Percentiles rank a stretch among this genome's conserved stretches.
Conservation (phyloP, 2,329 filamentous ascomycete species). For the Aspergillus spinulosporus region DNA sequence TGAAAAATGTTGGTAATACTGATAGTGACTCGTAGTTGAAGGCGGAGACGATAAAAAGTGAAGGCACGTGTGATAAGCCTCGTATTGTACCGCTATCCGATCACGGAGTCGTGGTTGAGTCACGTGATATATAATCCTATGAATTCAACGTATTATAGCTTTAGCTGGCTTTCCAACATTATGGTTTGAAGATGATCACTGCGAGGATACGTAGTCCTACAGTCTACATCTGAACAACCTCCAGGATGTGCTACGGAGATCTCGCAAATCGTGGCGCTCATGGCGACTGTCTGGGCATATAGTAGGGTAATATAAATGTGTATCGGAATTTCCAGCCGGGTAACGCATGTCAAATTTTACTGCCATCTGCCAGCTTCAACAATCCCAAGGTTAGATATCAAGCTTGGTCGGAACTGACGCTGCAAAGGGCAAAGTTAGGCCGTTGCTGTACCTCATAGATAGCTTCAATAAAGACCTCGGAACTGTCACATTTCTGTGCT, state of each 20-base stretch:
- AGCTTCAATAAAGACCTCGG: conserved; percentile 9
- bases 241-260: neutral
- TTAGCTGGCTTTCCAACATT: neutral
- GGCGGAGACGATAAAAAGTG: conserved; percentile 25
- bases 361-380: neutral
- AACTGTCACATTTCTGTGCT: conserved; percentile 3
- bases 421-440: neutral
- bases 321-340: neutral
- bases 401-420: neutral
- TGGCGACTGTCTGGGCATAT: neutral
- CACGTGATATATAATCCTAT: neutral
- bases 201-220: neutral
- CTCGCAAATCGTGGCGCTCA: conserved; percentile 1
- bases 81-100: conserved; percentile 2
- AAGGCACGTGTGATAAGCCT: conserved; percentile 7
- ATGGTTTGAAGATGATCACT: neutral
- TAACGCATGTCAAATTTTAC: neutral
- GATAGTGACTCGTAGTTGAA: conserved; percentile 8
- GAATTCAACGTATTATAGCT: neutral
- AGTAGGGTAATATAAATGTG: conserved; percentile 6
- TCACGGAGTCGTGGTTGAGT: neutral
- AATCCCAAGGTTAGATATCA: neutral
- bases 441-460: conserved; percentile 8
- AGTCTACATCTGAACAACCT: neutral
- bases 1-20: too few species aligned